A percentile compares a stretch with the other conserved stretches of the same genome.
phyloP scores from a whole-genome alignment of 176 grass and related monocot genomes.

The Triticum urartu region DNA sequence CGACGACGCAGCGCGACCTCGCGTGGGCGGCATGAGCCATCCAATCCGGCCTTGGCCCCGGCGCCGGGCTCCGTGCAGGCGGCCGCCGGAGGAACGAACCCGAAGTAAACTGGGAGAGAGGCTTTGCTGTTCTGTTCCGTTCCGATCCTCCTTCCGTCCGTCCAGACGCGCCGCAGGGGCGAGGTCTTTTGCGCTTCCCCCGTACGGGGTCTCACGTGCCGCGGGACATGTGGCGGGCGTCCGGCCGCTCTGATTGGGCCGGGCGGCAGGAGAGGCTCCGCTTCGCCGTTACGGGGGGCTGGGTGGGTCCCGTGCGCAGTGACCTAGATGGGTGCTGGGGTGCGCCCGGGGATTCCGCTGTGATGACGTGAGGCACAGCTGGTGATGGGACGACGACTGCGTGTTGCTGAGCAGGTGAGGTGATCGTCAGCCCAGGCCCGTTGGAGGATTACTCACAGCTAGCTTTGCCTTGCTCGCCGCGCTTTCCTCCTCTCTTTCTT shows the following conservation, averaged over 20 bases:
- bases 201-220: neutral
- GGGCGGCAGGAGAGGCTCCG: neutral
- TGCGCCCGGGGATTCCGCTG: slow-evolving; percentile 25
- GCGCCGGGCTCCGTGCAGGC: neutral
- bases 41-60: slow-evolving; percentile 6
- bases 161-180: neutral
- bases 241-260: neutral
- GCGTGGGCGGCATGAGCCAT: slow-evolving; percentile 37
- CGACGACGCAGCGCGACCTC: slow-evolving; percentile 34
- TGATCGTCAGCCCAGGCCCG: neutral
- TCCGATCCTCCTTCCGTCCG: slow-evolving; percentile 2
- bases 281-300: neutral
- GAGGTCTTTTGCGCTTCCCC: slow-evolving; percentile 22
- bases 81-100: neutral
- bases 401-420: neutral
- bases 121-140: neutral
- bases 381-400: neutral
- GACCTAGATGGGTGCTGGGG: neutral
- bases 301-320: neutral
- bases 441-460: neutral
- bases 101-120: neutral
- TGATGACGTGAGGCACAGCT: slow-evolving; percentile 40
- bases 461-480: slow-evolving; percentile 28
- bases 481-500: neutral
- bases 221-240: slow-evolving; percentile 27